Evolutionary conservation across 1,139 yeast species (phyloP).

Genomic region (Geotrichum restrictum): DNA sequence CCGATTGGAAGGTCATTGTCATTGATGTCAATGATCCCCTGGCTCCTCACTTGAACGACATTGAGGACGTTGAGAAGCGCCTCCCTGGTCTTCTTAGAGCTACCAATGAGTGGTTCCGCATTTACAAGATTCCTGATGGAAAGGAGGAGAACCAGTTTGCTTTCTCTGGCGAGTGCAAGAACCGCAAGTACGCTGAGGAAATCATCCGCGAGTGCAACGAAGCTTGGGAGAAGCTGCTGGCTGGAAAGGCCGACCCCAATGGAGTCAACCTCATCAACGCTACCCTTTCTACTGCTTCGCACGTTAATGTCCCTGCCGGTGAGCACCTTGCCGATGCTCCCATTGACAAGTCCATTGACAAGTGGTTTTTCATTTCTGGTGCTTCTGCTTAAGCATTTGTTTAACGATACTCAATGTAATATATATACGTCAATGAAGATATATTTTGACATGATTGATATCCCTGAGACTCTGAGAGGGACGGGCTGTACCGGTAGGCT

Average conservation of each 20-base stretch:
- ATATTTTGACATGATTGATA: background rate
- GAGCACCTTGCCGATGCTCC: constrained; percentile 76
- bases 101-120: constrained; percentile 86
- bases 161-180: constrained; percentile 74
- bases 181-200: constrained; percentile 67
- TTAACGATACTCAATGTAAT: background rate
- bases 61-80: constrained; percentile 68
- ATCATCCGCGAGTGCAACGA: constrained; percentile 65
- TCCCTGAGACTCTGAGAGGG: no score
- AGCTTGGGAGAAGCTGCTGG: constrained; percentile 67
- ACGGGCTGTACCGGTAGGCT: no score
- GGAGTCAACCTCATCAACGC: constrained; percentile 60
- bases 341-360: constrained; percentile 93
- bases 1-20: constrained; percentile 89
- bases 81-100: constrained; percentile 80
- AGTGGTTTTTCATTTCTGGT: constrained; percentile 84
- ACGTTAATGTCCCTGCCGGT: constrained; percentile 61
- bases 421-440: background rate
- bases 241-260: constrained; percentile 48
- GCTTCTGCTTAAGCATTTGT: constrained; percentile 18
- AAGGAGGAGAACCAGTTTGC: constrained; percentile 86
- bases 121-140: constrained; percentile 87
- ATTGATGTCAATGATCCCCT: constrained; percentile 72
- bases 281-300: constrained; percentile 53
- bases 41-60: constrained; percentile 65